These are phyloP conservation scores for Ceratobasidium theobromae DNA, from an alignment of 1,284 basidiomycete genomes.

Conservation along the genomic window DNA sequence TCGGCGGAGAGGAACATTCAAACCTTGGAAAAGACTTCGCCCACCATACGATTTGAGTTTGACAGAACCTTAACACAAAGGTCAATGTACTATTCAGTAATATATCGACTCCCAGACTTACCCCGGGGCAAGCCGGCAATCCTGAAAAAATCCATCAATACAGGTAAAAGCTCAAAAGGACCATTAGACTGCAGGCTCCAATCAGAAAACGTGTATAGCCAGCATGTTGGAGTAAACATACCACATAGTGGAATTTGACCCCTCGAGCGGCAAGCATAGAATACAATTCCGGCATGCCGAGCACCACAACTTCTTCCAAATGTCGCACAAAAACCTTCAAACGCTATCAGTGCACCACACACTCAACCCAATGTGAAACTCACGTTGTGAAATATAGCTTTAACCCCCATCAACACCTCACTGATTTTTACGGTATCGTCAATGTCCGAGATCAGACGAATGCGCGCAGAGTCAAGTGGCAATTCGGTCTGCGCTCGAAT, in stretches of 20 bases:
- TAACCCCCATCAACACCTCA: conserved; percentile 69
- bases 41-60: conserved; percentile 80
- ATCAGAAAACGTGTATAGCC: neutral
- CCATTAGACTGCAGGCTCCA: conserved; percentile 70
- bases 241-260: conserved; percentile 82
- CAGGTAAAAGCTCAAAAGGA: conserved; percentile 81
- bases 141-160: conserved; percentile 76
- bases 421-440: conserved; percentile 91
- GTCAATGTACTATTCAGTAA: conserved; percentile 35
- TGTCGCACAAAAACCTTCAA: conserved; percentile 61
- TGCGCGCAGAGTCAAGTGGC: conserved; percentile 56
- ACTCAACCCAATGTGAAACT: neutral
- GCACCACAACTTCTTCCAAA: conserved; percentile 73
- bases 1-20: conserved; percentile 40
- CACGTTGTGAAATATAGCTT: conserved; percentile 75
- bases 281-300: conserved; percentile 87
- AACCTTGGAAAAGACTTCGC: conserved; percentile 74
- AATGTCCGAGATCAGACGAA: conserved; percentile 88
- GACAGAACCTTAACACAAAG: conserved; percentile 54
- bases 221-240: conserved; percentile 47
- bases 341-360: neutral
- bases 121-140: conserved; percentile 68
- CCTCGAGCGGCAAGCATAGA: conserved; percentile 64
- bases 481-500: conserved; percentile 40
- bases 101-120: conserved; percentile 39